A percentile compares a stretch with the other conserved stretches of the same genome.
Evolutionary conservation across 1,284 basidiomycete genomes (phyloP).

Genomic region (Apiotrichum porosum): DNA sequence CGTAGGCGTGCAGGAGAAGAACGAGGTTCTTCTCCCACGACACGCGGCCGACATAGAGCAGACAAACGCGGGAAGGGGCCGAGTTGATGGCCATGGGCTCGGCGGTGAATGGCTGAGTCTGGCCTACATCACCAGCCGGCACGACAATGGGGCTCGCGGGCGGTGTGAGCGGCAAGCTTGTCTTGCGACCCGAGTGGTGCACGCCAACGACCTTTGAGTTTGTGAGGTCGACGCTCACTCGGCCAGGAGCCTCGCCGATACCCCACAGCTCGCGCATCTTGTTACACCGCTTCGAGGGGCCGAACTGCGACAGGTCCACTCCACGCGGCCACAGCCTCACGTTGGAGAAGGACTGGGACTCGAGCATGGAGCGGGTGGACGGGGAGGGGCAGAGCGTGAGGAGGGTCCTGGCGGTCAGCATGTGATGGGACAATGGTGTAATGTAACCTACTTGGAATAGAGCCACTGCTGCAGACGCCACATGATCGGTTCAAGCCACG

Average conservation of each 20-base stretch:
- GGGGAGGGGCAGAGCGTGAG: conserved; percentile 56
- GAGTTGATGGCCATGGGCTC: conserved; percentile 20
- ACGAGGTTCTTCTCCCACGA: conserved; percentile 59
- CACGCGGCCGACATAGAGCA: conserved; percentile 48
- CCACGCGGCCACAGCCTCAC: conserved; percentile 56
- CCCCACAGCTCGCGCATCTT: conserved; percentile 52
- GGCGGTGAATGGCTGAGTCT: not conserved
- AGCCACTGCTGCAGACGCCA: conserved; percentile 47
- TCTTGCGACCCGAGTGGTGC: conserved; percentile 43
- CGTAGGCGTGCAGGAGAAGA: conserved; percentile 54
- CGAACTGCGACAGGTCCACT: conserved; percentile 50
- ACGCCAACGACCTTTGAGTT: conserved; percentile 20
- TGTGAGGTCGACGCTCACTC: too few relatives aligned
- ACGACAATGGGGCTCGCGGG: conserved; percentile 30
- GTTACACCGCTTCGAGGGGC: conserved; percentile 48
- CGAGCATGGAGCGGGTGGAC: conserved; percentile 53
- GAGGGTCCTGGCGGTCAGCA: conserved; percentile 36
- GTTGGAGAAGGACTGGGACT: conserved; percentile 49
- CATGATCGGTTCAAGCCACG: conserved; percentile 53
- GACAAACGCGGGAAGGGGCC: conserved; percentile 30
- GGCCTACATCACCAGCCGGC: conserved; percentile 8
- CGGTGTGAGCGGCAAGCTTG: conserved; percentile 41
- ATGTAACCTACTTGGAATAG: conserved; percentile 36
- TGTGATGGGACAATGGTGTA: not conserved
- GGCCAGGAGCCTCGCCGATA: conserved; percentile 26